Evolutionary conservation across 257 asterid genomes (phyloP).

Genomic region (Nicotiana attenuata): DNA sequence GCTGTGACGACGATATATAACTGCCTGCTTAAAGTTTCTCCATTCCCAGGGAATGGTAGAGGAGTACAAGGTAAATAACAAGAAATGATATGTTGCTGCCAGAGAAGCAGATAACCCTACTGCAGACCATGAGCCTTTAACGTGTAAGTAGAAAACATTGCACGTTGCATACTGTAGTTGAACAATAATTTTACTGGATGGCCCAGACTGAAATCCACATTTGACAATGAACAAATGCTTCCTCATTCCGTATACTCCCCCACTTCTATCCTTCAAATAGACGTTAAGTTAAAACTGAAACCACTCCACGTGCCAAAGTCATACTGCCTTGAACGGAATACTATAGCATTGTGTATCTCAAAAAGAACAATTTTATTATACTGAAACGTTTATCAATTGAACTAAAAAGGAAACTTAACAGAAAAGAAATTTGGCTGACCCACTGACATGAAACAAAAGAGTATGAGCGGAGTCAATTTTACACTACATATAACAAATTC

Average conservation of each 20-base stretch:
- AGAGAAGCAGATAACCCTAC: background rate
- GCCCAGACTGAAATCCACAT: background rate
- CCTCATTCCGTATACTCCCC: background rate
- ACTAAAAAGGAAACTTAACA: background rate
- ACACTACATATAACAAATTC: too few relatives aligned
- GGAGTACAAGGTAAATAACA: background rate
- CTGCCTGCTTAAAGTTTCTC: background rate
- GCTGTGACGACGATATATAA: background rate
- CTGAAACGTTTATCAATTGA: background rate
- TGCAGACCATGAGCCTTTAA: background rate
- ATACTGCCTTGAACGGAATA: background rate
- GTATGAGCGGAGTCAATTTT: too few relatives aligned
- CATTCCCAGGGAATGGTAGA: background rate
- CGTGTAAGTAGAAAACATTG: background rate
- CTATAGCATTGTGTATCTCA: background rate
- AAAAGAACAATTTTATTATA: background rate
- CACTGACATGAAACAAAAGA: background rate
- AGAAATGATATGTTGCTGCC: background rate
- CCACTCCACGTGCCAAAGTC: background rate
- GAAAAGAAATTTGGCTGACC: background rate
- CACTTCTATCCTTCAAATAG: background rate
- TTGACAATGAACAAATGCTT: background rate
- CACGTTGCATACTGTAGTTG: background rate
- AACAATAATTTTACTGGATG: background rate
- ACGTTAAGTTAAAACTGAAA: background rate